A percentile compares a stretch with the other conserved stretches of the same genome.
phyloP scores from a whole-genome alignment of 2,329 filamentous ascomycete genomes.

The Paracoccidioides lutzii region DNA sequence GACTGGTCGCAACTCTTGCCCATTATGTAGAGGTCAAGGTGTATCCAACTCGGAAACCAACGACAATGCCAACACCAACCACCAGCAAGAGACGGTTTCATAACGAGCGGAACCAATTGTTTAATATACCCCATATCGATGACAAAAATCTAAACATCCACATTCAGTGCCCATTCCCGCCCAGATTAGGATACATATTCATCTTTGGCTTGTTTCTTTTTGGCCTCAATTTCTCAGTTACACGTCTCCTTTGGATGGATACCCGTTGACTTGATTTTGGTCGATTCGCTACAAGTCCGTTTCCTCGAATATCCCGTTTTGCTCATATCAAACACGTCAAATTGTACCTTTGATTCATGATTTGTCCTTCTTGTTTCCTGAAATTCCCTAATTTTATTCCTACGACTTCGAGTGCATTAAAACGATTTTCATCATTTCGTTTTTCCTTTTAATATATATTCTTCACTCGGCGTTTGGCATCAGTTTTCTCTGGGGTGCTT shows the following conservation, averaged over 20 bases:
- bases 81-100: not conserved
- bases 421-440: not conserved
- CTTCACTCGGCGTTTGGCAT: not conserved
- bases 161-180: not conserved
- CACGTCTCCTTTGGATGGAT: not conserved
- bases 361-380: too few relatives aligned
- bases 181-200: not conserved
- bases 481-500: not conserved
- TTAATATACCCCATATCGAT: not conserved
- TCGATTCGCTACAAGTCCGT: too few relatives aligned
- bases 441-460: not conserved
- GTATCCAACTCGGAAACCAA: slow-evolving; percentile 33
- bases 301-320: too few relatives aligned
- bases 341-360: too few relatives aligned
- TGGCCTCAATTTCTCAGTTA: not conserved
- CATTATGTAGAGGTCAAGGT: slow-evolving; percentile 47
- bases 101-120: not conserved
- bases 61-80: not conserved
- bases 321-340: too few relatives aligned
- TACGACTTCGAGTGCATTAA: too few relatives aligned
- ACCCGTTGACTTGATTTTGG: not conserved
- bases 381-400: too few relatives aligned
- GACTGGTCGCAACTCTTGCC: slow-evolving; percentile 52
- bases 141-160: not conserved
- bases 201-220: not conserved